Percentiles rank a stretch among this genome's conserved stretches.
Conservation (phyloP, 345 rosid genomes). For the Conringia planisiliqua region DNA sequence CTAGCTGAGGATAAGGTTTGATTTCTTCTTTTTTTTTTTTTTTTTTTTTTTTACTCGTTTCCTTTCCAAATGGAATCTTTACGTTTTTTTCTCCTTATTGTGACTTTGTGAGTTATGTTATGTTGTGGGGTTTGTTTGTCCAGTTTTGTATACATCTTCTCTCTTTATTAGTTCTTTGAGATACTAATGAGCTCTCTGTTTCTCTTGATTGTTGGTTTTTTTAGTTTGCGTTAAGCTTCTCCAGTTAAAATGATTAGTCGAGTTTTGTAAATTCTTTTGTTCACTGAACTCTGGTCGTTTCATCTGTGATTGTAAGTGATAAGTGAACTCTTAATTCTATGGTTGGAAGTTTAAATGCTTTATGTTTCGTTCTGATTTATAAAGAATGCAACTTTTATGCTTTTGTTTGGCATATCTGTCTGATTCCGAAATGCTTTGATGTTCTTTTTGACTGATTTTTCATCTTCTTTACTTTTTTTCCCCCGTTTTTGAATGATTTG, state of each 20-base stretch:
- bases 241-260: neutral
- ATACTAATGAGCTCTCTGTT: no score
- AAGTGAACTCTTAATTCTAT: no score
- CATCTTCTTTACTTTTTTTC: no score
- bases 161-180: neutral
- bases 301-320: no score
- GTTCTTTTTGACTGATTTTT: neutral
- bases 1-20: slow-evolving; percentile 86
- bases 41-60: neutral
- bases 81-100: no score
- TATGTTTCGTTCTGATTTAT: neutral
- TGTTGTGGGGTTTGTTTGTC: neutral
- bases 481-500: slow-evolving; percentile 7
- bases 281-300: neutral
- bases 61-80: neutral
- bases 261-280: neutral
- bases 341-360: no score
- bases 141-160: neutral
- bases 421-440: neutral
- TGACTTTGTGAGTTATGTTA: no score
- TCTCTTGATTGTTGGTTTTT: neutral
- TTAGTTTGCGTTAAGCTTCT: neutral
- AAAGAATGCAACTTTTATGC: neutral
- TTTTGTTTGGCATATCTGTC: neutral
- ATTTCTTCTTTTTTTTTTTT: neutral